Conservation (phyloP, 1,284 basidiomycete genomes). For the Hemileia vastatrix region DNA sequence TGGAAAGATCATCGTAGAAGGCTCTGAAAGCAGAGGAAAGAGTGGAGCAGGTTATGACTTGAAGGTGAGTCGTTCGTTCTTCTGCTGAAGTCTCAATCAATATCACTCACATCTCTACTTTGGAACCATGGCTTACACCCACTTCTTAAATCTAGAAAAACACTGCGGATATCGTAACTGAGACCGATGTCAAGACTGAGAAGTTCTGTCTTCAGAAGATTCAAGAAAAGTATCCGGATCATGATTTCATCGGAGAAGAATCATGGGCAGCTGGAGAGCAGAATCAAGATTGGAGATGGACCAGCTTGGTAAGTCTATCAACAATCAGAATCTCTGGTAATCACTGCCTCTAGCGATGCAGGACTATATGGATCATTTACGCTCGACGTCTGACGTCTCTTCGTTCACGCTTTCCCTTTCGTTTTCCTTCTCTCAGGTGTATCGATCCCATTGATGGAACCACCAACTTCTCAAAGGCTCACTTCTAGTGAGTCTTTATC, state of each 20-base stretch:
- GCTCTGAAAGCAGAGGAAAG: constrained; percentile 29
- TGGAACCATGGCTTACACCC: background rate
- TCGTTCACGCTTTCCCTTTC: too few relatives aligned
- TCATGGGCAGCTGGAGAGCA: constrained; percentile 37
- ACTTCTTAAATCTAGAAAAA: background rate
- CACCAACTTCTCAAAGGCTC: constrained; percentile 35
- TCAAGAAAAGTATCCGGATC: constrained; percentile 26
- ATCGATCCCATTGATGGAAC: constrained; percentile 34
- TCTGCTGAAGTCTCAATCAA: background rate
- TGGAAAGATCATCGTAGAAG: constrained; percentile 34
- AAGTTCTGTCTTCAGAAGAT: constrained; percentile 33
- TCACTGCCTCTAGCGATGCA: background rate
- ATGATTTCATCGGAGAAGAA: constrained; percentile 41
- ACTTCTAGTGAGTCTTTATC: background rate
- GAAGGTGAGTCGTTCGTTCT: background rate
- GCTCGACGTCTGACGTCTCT: too few relatives aligned
- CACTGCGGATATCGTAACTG: background rate
- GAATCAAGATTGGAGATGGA: constrained; percentile 24
- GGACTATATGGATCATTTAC: constrained; percentile 38
- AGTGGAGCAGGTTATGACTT: background rate
- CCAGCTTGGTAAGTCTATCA: background rate
- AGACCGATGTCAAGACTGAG: constrained; percentile 34
- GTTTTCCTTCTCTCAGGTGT: too few relatives aligned
- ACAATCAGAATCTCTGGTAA: background rate
- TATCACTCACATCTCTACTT: background rate